These are phyloP conservation scores for Amorphotheca resinae DNA, from an alignment of 495 filamentous ascomycete species.

Conservation along the genomic window DNA sequence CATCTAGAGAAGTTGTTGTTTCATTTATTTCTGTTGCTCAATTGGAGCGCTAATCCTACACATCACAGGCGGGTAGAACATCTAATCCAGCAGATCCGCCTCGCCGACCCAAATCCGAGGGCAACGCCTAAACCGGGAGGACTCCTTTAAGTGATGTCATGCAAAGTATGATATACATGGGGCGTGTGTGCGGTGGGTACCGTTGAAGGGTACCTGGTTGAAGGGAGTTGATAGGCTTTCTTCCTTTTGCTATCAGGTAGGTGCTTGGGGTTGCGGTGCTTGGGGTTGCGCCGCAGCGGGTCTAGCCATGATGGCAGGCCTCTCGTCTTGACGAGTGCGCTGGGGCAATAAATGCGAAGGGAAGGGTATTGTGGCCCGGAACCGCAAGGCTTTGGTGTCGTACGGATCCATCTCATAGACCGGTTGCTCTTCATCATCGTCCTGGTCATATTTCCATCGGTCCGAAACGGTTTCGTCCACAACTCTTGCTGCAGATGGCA, in stretches of 20 bases:
- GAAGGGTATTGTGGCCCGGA: constrained; percentile 55
- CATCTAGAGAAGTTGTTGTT: constrained; percentile 23
- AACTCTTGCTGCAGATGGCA: constrained; percentile 35
- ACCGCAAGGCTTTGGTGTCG: constrained; percentile 56
- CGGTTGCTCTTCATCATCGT: constrained; percentile 53
- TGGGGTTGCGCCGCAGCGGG: not conserved
- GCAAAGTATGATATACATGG: constrained; percentile 12
- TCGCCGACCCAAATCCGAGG: constrained; percentile 12
- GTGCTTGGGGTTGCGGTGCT: constrained; percentile 15
- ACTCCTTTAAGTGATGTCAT: constrained; percentile 5
- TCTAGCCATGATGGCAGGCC: not conserved
- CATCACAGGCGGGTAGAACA: constrained; percentile 31
- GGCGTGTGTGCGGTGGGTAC: not conserved
- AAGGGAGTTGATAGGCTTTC: not conserved
- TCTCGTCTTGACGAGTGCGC: constrained; percentile 9
- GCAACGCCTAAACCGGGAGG: constrained; percentile 13
- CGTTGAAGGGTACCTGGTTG: constrained; percentile 2
- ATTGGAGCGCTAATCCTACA: constrained; percentile 26
- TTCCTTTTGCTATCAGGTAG: constrained; percentile 4
- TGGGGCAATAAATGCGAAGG: constrained; percentile 21
- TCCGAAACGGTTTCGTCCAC: constrained; percentile 40
- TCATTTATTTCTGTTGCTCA: constrained; percentile 21
- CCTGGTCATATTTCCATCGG: constrained; percentile 74
- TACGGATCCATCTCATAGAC: constrained; percentile 58
- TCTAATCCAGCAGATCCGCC: constrained; percentile 21